A percentile compares a stretch with the other conserved stretches of the same genome.
Evolutionary conservation across 305 asterid genomes (phyloP).

Genomic region (Fraxinus ornus): DNA sequence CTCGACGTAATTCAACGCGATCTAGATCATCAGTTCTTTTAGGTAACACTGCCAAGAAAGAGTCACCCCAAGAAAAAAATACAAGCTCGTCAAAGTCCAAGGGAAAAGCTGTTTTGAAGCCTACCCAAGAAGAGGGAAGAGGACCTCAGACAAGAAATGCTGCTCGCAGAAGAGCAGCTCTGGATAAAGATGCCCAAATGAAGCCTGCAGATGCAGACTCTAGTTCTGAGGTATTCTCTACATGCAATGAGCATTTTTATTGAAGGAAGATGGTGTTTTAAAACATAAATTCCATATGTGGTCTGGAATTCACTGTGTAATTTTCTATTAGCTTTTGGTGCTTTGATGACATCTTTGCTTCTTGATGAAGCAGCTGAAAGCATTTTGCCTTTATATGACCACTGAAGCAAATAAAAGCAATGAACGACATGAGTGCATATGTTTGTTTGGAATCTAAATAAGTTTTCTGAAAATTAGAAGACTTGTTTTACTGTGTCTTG

Average conservation of each 20-base stretch:
- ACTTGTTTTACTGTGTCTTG: not conserved
- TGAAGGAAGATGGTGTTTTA: not conserved
- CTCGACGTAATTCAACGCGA: constrained; percentile 73
- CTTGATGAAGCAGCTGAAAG: not conserved
- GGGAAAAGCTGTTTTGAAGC: constrained; percentile 90
- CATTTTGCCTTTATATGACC: not conserved
- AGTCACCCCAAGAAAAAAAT: constrained; percentile 48
- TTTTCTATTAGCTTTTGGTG: constrained; percentile 4
- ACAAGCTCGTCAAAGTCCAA: constrained; percentile 71
- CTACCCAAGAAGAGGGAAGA: constrained; percentile 68
- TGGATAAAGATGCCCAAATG: constrained; percentile 73
- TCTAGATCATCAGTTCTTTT: constrained; percentile 70
- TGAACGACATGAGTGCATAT: not conserved
- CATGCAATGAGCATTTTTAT: not conserved
- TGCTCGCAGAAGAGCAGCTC: constrained; percentile 75
- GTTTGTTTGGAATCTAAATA: not conserved
- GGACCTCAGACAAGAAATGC: constrained; percentile 94
- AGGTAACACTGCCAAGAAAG: constrained; percentile 60
- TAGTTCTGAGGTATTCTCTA: constrained; percentile 76
- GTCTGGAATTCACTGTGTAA: not conserved
- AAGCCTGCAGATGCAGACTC: constrained; percentile 72
- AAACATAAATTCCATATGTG: not conserved
- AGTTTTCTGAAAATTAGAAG: not conserved
- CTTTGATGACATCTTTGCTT: not conserved
- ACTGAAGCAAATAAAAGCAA: not conserved